Base-by-base conservation (phyloP, 805 yeast genomes). In the Sugiyamaella qingdaonensis region DNA sequence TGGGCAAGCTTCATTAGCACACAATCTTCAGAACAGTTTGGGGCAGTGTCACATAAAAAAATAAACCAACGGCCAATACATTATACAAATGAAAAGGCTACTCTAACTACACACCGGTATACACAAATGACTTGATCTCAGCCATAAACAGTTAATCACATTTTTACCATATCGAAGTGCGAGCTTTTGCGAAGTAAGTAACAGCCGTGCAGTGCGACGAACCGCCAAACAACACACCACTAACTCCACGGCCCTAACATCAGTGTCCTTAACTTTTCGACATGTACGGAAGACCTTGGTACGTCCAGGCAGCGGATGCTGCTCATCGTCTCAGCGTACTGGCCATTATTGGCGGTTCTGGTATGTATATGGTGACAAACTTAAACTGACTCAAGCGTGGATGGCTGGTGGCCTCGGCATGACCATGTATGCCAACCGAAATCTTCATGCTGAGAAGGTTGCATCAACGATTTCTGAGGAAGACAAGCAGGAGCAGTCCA, bases 301-400 rank as follows among this genome's bases (percentile, higher is more conserved):
- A 85, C 67, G 81, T 85, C 1, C 83, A 80, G 67, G 81, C 79
- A 2, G 80, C 88, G 2, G 92, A 86, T 67, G 78, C 85, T 41
- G 78, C 77, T 27, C 92, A 86, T 68, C 84, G 92, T 71, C 67
- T 85, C 54, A 82, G 88, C 0, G 90, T 86, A 44, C 65, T 85
- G 19, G 77, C 85, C 2, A 73, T 86, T 31, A 78, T 83, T 18
- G 91, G 91, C 27, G 71, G 63, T 49, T 70, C 75, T 34, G 65
- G 75, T 54, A 66, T 55, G 72, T 66, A 31, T 10, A 3, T 9
- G n/a, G 16, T 14, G 33, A 10, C 19, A 2, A 10, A 37, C 11
- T 18, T n/a, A 29, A 9, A 10, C 50, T 47, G 35, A 47, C 50
- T 42, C n/a, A 29, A 51, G 54, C 34, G 10, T 51, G 54, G 54